Base-by-base conservation (phyloP, 2,329 filamentous ascomycete genomes). In the Myotisia sp. region DNA sequence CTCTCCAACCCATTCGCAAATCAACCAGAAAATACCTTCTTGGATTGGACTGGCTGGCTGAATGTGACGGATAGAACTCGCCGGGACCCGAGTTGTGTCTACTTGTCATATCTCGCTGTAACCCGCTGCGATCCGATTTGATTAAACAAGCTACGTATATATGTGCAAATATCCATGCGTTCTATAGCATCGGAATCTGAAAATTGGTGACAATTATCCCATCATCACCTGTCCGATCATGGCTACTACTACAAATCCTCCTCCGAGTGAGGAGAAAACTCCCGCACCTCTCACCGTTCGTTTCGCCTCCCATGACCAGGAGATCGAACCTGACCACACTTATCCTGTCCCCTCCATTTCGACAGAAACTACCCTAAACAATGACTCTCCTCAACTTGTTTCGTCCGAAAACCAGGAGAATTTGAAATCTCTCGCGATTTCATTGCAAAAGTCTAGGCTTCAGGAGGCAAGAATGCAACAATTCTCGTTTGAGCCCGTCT, bases 401-500 rank as follows among this genome's bases (percentile, higher is more conserved):
- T 36, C 38, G 38, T 35, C 37, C 13, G 63, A 70, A 44, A 58
- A 57, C 27, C 55, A 62, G 44, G 76, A 82, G 37, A 71, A 86
- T 50, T 64, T 92, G 37, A 72, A 71, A 44, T 75, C 74, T 39
- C 63, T 93, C 41, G 76, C 80, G 33, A 72, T 75, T 46, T 76
- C 74, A 16, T 64, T 92, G 17, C 79, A 84, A 44, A 74, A 74
- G 42, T 70, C 76, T 29, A 74, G 78, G 47, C 68, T 93, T 41
- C 86, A 94, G 60, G 79, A 86, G 47, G 71, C 75, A 37, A 74
- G 86, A 43, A 74, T 92, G 65, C 80, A 79, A 52, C 82, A 85
- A 52, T 92, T 84, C 59, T 76, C 79, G 27, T 95, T 86, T 51
- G 86, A 94, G 54, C 79, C 87, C 21, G 76, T 93, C 43, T 95